A percentile compares a stretch with the other conserved stretches of the same genome.
These are phyloP conservation scores for Globisporangium middletonii DNA, from an alignment of 352 stramenopile genomes.

Conservation along the genomic window DNA sequence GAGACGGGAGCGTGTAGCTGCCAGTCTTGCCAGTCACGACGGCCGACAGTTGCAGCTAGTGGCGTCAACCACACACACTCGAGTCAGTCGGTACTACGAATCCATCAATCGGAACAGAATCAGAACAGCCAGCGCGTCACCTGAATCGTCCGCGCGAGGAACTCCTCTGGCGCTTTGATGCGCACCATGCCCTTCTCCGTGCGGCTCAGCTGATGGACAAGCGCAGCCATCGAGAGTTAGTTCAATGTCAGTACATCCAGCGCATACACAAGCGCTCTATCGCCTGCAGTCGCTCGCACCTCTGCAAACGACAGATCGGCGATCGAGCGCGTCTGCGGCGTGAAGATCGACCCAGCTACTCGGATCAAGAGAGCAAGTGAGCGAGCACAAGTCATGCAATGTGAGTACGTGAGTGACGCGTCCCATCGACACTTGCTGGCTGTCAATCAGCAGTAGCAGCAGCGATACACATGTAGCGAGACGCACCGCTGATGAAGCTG, in stretches of 20 bases:
- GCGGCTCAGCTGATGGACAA: slow-evolving; percentile 46
- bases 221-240: background rate
- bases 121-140: slow-evolving; percentile 16
- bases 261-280: background rate
- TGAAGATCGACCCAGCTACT: slow-evolving; percentile 71
- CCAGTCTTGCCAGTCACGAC: slow-evolving; percentile 26
- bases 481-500: slow-evolving; percentile 73
- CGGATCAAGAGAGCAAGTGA: slow-evolving; percentile 5
- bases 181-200: slow-evolving; percentile 77
- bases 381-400: background rate
- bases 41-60: slow-evolving; percentile 29
- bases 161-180: slow-evolving; percentile 74
- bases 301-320: slow-evolving; percentile 77
- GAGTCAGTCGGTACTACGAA: too few species aligned
- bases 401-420: too few species aligned
- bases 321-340: slow-evolving; percentile 63
- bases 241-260: background rate
- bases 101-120: background rate
- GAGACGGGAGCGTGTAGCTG: slow-evolving; percentile 39
- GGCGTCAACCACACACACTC: background rate
- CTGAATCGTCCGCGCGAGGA: slow-evolving; percentile 69
- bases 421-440: background rate
- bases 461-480: background rate
- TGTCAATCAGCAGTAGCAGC: background rate
- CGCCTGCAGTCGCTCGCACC: slow-evolving; percentile 21